Conservation (phyloP, 805 yeast species). For the Yarrowia sp. region DNA sequence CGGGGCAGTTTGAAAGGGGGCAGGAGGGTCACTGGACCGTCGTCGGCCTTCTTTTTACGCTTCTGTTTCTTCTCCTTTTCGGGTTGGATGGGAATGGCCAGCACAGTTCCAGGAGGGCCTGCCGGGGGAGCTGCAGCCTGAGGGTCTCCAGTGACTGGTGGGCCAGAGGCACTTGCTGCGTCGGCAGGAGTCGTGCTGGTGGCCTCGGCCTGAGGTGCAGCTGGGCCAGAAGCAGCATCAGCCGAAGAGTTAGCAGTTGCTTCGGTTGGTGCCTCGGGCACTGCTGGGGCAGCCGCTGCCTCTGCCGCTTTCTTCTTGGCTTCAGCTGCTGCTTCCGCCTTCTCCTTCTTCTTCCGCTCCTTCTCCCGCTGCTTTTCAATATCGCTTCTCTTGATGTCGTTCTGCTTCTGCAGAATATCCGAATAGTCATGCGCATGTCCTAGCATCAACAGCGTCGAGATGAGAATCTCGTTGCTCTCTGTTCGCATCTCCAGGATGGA, state of each 20-base stretch:
- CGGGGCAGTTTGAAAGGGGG: conserved; percentile 9
- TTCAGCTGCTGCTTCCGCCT: conserved; percentile 5
- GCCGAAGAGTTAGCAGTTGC: not conserved
- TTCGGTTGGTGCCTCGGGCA: not conserved
- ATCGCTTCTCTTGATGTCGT: conserved; percentile 34
- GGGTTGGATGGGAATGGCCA: not conserved
- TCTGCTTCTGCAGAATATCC: conserved; percentile 31
- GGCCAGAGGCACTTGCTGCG: too few relatives aligned
- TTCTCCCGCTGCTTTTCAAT: conserved; percentile 30
- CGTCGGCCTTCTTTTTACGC: conserved; percentile 21
- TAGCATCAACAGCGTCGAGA: conserved; percentile 40
- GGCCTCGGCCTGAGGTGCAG: not conserved
- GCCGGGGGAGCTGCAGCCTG: not conserved
- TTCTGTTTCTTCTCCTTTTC: conserved; percentile 11
- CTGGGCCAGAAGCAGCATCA: not conserved
- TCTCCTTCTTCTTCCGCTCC: conserved; percentile 34
- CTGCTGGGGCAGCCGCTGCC: not conserved
- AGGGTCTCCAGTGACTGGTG: too few relatives aligned
- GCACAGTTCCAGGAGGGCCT: not conserved
- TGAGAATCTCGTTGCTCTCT: conserved; percentile 38
- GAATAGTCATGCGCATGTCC: conserved; percentile 23
- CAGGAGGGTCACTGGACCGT: conserved; percentile 14
- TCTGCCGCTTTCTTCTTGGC: not conserved
- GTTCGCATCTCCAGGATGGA: conserved; percentile 58
- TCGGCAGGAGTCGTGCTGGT: not conserved